Conservation (phyloP, 495 filamentous ascomycete genomes). For the Trichoderma orchidacearum region DNA sequence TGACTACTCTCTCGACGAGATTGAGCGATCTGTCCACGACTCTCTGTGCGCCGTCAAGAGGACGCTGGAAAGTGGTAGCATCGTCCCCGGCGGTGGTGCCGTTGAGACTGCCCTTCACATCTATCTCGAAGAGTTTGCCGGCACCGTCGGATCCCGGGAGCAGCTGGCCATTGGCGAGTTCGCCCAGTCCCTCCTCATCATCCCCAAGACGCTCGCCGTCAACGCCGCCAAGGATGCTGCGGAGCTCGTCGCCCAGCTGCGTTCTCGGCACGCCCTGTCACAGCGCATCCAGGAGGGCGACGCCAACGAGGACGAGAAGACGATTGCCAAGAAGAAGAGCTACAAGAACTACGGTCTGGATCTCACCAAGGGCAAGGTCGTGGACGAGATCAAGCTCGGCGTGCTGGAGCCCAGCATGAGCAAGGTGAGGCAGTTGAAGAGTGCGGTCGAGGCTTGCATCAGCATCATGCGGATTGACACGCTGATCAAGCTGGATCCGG, state of each 20-base stretch:
- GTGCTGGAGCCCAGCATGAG: conserved; percentile 96
- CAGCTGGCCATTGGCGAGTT: conserved; percentile 98
- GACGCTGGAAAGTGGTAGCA: conserved; percentile 89
- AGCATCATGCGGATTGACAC: conserved; percentile 99
- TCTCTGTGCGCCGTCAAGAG: conserved; percentile 94
- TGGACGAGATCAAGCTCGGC: conserved; percentile 86
- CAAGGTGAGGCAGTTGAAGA: conserved; percentile 97
- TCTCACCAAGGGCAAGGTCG: conserved; percentile 75
- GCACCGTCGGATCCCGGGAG: conserved; percentile 91
- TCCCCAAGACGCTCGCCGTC: conserved; percentile 92
- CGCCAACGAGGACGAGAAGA: conserved; percentile 74
- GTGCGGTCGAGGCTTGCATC: conserved; percentile 96
- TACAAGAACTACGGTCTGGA: conserved; percentile 98
- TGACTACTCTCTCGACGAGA: conserved; percentile 95
- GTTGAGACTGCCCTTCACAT: conserved; percentile 99
- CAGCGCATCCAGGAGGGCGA: conserved; percentile 78
- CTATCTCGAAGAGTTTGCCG: conserved; percentile 98
- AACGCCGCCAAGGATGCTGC: conserved; percentile 95
- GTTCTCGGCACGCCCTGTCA: conserved; percentile 84
- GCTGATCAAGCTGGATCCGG: conserved; percentile 94
- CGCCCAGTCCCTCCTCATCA: conserved; percentile 81
- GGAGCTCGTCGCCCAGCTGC: conserved; percentile 89
- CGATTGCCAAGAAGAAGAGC: conserved; percentile 78
- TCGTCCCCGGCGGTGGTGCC: conserved; percentile 91
- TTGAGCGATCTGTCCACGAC: conserved; percentile 97